Evolutionary conservation across 495 filamentous ascomycete species (phyloP), one percentile per base, ranked within the genome.

Genomic region (Aspergillus sparsus): DNA sequence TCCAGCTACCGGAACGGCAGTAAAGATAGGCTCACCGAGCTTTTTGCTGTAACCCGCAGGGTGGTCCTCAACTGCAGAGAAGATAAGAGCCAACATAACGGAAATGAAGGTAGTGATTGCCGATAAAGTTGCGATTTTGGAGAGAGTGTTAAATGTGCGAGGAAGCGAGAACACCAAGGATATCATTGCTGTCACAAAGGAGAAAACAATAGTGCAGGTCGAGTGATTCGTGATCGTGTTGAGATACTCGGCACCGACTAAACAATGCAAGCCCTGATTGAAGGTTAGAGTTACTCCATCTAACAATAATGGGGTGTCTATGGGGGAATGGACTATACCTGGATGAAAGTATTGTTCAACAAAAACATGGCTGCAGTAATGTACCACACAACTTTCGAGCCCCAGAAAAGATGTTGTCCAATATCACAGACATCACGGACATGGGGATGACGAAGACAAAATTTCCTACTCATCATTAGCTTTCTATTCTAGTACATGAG

Each of bases 401-500:
- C 82, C 84, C 87, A 92, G 75, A 92, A 94, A 9, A 96, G 79
- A 81, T 90, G 89, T 71, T 94, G 90, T 13, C 91, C 91, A 66
- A 96, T 89, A 68, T 96, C 91, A 66, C 91, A 96, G 16, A 96
- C 89, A 75, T 96, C 91, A 62, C 89, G 86, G 39, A 93, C 83
- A 72, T 96, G 89, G 3, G 91, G 91, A 68, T 96, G 89, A 36
- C 91, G 83, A 51, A 96, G 72, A 71, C 91, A 95, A 67, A 93
- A 95, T 70, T 87, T 83, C 91, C 85, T 87, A 45, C 13, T 16
- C 1, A 16, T 33, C 6, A 47, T 65, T 41, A 71, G 55, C 35
- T 16, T 37, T 15, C 55, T 39, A 13, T 37, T 42, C n/a, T 34
- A 34, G 16, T 13, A 21, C 49, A 36, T 21, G 21, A 3, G 21